Evolutionary conservation across 1,284 basidiomycete species (phyloP).

Genomic region (Papiliotrema fonsecae): DNA sequence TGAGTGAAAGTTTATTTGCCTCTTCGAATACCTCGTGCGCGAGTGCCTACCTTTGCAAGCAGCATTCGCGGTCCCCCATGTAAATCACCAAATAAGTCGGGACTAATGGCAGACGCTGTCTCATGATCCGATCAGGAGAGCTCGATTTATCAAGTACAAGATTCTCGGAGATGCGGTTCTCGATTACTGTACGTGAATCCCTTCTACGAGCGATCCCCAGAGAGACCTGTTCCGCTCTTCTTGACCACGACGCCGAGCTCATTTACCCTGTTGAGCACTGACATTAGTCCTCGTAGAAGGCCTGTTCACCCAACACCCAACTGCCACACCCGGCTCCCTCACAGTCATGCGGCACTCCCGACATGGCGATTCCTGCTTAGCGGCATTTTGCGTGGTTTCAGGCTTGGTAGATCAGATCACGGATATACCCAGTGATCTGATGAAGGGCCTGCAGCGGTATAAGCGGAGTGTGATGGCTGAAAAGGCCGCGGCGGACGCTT

Average conservation of each 20-base stretch:
- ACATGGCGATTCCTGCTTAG: slow-evolving; percentile 10
- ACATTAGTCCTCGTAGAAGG: slow-evolving; percentile 18
- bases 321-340: slow-evolving; percentile 13
- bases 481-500: slow-evolving; percentile 4
- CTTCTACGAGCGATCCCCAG: background rate
- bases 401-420: slow-evolving; percentile 13
- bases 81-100: too few relatives aligned
- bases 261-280: background rate
- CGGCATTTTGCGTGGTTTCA: slow-evolving; percentile 15
- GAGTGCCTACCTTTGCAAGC: too few relatives aligned
- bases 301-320: slow-evolving; percentile 16
- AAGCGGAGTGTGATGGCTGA: slow-evolving; percentile 1
- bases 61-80: too few relatives aligned
- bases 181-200: slow-evolving; percentile 21
- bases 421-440: slow-evolving; percentile 6
- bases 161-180: slow-evolving; percentile 29
- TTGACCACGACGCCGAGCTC: background rate
- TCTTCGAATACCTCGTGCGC: background rate
- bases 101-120: background rate
- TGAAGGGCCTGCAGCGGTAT: slow-evolving; percentile 3
- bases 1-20: slow-evolving; percentile 3
- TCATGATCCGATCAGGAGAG: background rate
- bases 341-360: slow-evolving; percentile 22
- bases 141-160: slow-evolving; percentile 12
- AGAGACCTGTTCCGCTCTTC: background rate